phyloP scores from a whole-genome alignment of 768 basidiomycete genomes.

The Dictyophora rubrovolvata region DNA sequence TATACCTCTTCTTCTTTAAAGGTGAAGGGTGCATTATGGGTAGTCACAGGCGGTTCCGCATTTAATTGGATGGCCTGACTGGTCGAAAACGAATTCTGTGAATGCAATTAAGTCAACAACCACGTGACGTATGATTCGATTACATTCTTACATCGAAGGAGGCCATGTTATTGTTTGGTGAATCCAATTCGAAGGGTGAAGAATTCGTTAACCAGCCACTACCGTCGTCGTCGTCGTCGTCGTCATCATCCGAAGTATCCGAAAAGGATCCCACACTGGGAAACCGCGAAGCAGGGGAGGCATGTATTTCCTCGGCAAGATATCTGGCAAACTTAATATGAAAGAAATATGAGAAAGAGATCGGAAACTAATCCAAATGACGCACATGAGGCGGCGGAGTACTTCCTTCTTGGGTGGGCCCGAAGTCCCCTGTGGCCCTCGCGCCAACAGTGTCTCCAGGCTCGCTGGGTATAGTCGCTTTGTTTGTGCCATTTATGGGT shows the following conservation, averaged over 20 bases:
- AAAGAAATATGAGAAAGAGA: constrained; percentile 1
- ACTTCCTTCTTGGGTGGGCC: constrained; percentile 37
- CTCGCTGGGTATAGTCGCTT: constrained; percentile 14
- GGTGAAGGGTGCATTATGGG: constrained; percentile 23
- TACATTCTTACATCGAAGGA: constrained; percentile 30
- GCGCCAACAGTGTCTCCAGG: constrained; percentile 42
- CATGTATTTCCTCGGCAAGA: constrained; percentile 62
- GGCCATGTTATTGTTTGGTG: constrained; percentile 32
- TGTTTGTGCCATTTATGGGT: constrained; percentile 1
- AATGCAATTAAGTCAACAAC: not conserved
- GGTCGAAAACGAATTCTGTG: constrained; percentile 21
- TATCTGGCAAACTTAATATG: constrained; percentile 64
- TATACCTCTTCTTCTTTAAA: constrained; percentile 43
- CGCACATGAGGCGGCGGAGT: constrained; percentile 37
- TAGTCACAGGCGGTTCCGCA: constrained; percentile 8
- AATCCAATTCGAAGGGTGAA: constrained; percentile 43
- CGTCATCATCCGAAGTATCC: constrained; percentile 31
- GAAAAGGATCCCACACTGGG: constrained; percentile 34
- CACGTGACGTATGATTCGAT: not conserved
- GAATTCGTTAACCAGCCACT: constrained; percentile 76
- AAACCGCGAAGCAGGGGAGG: constrained; percentile 20
- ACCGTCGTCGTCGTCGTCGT: constrained; percentile 68
- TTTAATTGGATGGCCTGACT: constrained; percentile 2
- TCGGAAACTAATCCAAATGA: not conserved
- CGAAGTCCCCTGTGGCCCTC: constrained; percentile 58